phyloP scores from a whole-genome alignment of 192 early-diverging fungal genomes.

The Diversispora eburnea region DNA sequence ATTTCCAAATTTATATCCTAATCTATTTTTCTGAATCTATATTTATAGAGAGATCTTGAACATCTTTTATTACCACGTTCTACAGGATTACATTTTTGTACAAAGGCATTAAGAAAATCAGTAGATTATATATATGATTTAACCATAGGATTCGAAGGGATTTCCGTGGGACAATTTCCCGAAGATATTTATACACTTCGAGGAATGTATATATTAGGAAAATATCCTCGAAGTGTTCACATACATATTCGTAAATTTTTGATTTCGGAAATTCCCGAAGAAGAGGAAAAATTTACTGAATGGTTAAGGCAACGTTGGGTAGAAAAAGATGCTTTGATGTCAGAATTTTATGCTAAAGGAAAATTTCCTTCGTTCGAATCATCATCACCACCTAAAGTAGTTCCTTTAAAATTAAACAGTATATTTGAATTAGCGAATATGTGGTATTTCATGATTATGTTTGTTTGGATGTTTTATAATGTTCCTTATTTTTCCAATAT shows the following conservation, averaged over 20 bases:
- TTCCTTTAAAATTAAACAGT: too few species aligned
- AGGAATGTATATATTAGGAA: conserved; percentile 67
- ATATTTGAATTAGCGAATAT: too few species aligned
- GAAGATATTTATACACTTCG: conserved; percentile 80
- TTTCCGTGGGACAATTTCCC: conserved; percentile 68
- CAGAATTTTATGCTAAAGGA: conserved; percentile 72
- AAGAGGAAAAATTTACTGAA: conserved; percentile 63
- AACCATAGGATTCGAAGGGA: conserved; percentile 84
- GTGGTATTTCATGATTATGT: too few species aligned
- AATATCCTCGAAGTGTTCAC: conserved; percentile 75
- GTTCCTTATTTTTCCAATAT: too few species aligned
- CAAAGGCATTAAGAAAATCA: conserved; percentile 60
- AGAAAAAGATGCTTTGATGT: conserved; percentile 84
- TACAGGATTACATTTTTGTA: conserved; percentile 76
- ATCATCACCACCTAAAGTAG: background rate
- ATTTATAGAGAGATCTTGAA: conserved; percentile 50
- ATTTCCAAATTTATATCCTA: background rate
- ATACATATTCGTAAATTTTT: conserved; percentile 72
- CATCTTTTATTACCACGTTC: conserved; percentile 81
- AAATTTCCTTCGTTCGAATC: conserved; percentile 52
- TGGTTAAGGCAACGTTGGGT: conserved; percentile 78
- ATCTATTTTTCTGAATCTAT: background rate
- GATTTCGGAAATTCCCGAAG: conserved; percentile 62
- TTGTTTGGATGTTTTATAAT: too few species aligned
- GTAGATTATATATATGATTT: conserved; percentile 81